Percentiles rank a stretch among this genome's conserved stretches.
Evolutionary conservation across 805 yeast species (phyloP).

Genomic region (Starmerella floris): DNA sequence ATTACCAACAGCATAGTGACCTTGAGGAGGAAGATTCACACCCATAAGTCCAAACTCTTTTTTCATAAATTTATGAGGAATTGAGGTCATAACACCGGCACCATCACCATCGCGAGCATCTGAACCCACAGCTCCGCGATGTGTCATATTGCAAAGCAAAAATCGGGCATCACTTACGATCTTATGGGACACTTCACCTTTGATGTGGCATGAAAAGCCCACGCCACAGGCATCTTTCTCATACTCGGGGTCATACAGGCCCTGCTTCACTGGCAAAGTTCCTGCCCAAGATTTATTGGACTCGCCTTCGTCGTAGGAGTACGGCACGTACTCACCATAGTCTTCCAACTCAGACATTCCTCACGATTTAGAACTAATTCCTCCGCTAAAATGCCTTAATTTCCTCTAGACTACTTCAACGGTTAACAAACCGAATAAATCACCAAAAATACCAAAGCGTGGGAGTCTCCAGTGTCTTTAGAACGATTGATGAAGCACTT

Average conservation of each 20-base stretch:
- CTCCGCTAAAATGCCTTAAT: no score
- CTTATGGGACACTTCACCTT: conserved; percentile 77
- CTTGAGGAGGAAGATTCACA: conserved; percentile 56
- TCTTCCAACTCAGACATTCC: conserved; percentile 9
- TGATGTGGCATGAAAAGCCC: conserved; percentile 90
- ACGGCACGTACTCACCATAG: conserved; percentile 27
- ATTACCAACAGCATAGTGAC: conserved; percentile 92
- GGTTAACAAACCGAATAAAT: no score
- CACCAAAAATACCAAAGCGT: no score
- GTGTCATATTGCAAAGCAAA: conserved; percentile 93
- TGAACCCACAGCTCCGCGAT: conserved; percentile 93
- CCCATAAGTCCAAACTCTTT: conserved; percentile 70
- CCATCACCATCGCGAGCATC: conserved; percentile 98
- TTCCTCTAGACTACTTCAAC: no score
- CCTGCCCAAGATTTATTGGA: conserved; percentile 86
- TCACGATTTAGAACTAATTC: neutral
- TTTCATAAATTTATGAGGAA: conserved; percentile 76
- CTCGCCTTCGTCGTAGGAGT: conserved; percentile 59
- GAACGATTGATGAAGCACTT: no score
- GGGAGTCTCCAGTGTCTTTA: no score
- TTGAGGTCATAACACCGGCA: conserved; percentile 89
- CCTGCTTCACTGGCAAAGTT: conserved; percentile 71
- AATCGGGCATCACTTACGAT: conserved; percentile 79
- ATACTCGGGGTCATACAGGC: conserved; percentile 81
- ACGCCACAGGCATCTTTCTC: conserved; percentile 99